A percentile compares a stretch with the other conserved stretches of the same genome.
phyloP scores from a whole-genome alignment of 2,329 filamentous ascomycete genomes.

The Sporothrix brunneoviolacea region DNA sequence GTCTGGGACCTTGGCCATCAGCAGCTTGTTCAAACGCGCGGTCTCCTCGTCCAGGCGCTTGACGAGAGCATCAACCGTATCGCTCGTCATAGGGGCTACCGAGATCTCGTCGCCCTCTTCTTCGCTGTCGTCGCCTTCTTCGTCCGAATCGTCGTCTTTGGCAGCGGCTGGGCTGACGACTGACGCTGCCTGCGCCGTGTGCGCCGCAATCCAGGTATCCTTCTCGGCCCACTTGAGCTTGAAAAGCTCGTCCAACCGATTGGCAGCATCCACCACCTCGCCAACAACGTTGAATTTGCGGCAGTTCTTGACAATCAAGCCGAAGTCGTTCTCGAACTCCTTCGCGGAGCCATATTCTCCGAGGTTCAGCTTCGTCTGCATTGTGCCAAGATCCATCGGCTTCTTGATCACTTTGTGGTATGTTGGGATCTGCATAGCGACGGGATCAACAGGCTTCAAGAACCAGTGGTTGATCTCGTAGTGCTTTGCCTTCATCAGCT shows the following conservation, averaged over 20 bases:
- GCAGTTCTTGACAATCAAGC: constrained; percentile 82
- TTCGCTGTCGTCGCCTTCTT: constrained; percentile 63
- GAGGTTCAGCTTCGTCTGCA: constrained; percentile 65
- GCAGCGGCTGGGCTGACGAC: constrained; percentile 36
- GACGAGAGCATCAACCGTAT: constrained; percentile 46
- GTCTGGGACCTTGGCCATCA: constrained; percentile 44
- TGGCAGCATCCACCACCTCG: constrained; percentile 45
- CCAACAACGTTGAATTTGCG: constrained; percentile 68
- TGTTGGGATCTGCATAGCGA: constrained; percentile 85
- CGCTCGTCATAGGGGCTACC: constrained; percentile 31
- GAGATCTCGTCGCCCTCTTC: constrained; percentile 53
- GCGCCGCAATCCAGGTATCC: constrained; percentile 69
- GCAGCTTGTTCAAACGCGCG: constrained; percentile 48
- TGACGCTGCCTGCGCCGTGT: constrained; percentile 29
- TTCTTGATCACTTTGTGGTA: constrained; percentile 94
- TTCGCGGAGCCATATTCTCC: constrained; percentile 76
- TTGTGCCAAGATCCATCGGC: constrained; percentile 90
- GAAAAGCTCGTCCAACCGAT: constrained; percentile 68
- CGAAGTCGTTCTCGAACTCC: constrained; percentile 79
- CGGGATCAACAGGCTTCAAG: constrained; percentile 79
- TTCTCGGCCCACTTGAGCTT: constrained; percentile 71
- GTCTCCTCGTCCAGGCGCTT: constrained; percentile 50
- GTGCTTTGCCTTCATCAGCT: constrained; percentile 71
- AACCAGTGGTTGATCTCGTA: constrained; percentile 65
- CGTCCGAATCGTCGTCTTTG: constrained; percentile 64